These are phyloP conservation scores for Penicillium samsonianum DNA, from an alignment of 495 filamentous ascomycete genomes.

Conservation along the genomic window DNA sequence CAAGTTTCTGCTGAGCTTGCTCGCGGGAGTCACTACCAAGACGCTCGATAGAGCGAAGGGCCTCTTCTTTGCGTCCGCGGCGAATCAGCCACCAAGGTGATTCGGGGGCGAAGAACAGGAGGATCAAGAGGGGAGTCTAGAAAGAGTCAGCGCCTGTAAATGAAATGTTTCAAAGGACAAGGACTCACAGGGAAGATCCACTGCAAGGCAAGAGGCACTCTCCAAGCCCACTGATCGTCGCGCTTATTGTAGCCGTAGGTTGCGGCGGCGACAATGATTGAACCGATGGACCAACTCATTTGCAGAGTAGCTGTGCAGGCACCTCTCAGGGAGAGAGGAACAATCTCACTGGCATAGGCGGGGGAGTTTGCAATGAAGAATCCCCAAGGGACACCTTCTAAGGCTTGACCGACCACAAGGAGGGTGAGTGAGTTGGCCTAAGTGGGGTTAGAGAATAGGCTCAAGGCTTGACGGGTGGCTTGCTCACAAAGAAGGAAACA, in stretches of 20 bases:
- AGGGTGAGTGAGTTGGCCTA: slow-evolving; percentile 58
- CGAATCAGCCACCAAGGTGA: slow-evolving; percentile 60
- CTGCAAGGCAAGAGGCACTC: slow-evolving; percentile 65
- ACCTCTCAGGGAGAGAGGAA: slow-evolving; percentile 62
- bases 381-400: slow-evolving; percentile 74
- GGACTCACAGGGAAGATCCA: slow-evolving; percentile 69
- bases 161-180: background rate
- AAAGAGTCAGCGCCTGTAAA: background rate
- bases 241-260: slow-evolving; percentile 58
- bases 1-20: slow-evolving; percentile 62
- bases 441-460: background rate
- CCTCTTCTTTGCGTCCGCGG: slow-evolving; percentile 62
- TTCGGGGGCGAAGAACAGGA: slow-evolving; percentile 66
- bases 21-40: slow-evolving; percentile 58
- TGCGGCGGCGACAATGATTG: slow-evolving; percentile 66
- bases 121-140: slow-evolving; percentile 60
- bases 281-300: slow-evolving; percentile 72
- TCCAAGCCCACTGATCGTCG: slow-evolving; percentile 56
- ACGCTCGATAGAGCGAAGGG: slow-evolving; percentile 61
- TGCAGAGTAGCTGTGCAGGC: slow-evolving; percentile 71
- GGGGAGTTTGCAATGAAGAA: slow-evolving; percentile 72
- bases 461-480: slow-evolving; percentile 4
- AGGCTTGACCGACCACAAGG: slow-evolving; percentile 64
- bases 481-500: slow-evolving; percentile 63
- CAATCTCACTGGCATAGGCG: slow-evolving; percentile 72